Evolutionary conservation across 768 basidiomycete species (phyloP).

Genomic region (Termitomyces sp.): DNA sequence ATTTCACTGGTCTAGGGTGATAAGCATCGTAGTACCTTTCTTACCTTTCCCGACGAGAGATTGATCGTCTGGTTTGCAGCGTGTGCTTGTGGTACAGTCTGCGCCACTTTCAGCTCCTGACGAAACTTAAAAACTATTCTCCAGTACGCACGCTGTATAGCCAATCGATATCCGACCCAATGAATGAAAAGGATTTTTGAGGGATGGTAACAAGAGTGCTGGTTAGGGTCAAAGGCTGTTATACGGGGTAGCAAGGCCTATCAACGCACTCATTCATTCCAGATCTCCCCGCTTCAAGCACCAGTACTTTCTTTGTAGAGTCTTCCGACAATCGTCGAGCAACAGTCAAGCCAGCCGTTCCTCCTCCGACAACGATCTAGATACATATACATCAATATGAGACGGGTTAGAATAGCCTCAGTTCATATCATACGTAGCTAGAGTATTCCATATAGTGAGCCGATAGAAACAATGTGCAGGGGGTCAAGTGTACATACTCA

Average conservation of each 20-base stretch:
- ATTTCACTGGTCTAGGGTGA: no score
- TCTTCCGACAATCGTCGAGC: conserved; percentile 13
- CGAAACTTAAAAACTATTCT: not conserved
- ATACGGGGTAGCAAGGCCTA: not conserved
- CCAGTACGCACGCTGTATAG: conserved; percentile 17
- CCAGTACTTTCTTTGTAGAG: not conserved
- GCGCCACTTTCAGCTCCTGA: not conserved
- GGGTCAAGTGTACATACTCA: conserved; percentile 16
- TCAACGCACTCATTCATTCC: not conserved
- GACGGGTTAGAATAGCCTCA: not conserved
- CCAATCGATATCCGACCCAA: conserved; percentile 26
- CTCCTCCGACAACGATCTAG: conserved; percentile 30
- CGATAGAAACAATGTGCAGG: no score
- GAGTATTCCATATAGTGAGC: not conserved
- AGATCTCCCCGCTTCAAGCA: not conserved
- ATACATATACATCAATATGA: not conserved
- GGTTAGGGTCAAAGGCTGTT: not conserved
- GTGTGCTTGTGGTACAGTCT: conserved; percentile 21
- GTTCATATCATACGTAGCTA: conserved; percentile 16
- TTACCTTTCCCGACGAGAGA: conserved; percentile 26
- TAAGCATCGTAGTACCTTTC: not conserved
- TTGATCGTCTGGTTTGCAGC: conserved; percentile 21
- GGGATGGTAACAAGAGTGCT: conserved; percentile 26
- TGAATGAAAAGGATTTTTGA: conserved; percentile 22
- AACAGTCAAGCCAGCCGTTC: conserved; percentile 30